These are phyloP conservation scores for Boletus sp. DNA, from an alignment of 1,284 basidiomycete species.

Conservation along the genomic window DNA sequence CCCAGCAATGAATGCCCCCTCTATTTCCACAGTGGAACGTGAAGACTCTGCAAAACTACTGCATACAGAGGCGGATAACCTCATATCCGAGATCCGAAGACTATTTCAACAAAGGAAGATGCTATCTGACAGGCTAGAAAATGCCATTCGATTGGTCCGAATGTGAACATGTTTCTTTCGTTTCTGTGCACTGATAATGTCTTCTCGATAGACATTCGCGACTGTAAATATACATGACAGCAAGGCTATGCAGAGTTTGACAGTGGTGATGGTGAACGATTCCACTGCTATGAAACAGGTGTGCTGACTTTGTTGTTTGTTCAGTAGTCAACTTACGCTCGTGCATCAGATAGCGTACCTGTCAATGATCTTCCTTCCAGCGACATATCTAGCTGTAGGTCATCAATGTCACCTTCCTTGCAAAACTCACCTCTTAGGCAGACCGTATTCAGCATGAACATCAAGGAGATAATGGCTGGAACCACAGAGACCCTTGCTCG, in stretches of 20 bases:
- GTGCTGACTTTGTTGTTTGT: background rate
- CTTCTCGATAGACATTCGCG: conserved; percentile 40
- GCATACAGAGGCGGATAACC: conserved; percentile 39
- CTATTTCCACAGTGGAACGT: conserved; percentile 15
- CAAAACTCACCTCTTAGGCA: conserved; percentile 14
- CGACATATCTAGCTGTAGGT: conserved; percentile 36
- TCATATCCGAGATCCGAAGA: conserved; percentile 47
- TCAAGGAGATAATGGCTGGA: conserved; percentile 12
- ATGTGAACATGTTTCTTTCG: background rate
- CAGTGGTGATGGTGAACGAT: conserved; percentile 41
- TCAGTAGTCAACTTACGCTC: background rate
- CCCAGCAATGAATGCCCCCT: conserved; percentile 36
- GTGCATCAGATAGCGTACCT: conserved; percentile 26
- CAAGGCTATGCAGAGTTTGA: conserved; percentile 38
- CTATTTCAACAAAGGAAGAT: conserved; percentile 40
- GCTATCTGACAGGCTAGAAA: conserved; percentile 45
- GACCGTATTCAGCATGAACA: conserved; percentile 33
- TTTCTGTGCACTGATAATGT: background rate
- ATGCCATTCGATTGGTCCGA: conserved; percentile 44
- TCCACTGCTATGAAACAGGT: conserved; percentile 46
- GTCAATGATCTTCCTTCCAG: conserved; percentile 29
- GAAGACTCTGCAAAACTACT: conserved; percentile 32
- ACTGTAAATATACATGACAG: conserved; percentile 47
- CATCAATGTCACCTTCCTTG: background rate
- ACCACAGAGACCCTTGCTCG: conserved; percentile 9